Evolutionary conservation across 176 grass and related monocot species (phyloP).

Genomic region (Avena sativa): DNA sequence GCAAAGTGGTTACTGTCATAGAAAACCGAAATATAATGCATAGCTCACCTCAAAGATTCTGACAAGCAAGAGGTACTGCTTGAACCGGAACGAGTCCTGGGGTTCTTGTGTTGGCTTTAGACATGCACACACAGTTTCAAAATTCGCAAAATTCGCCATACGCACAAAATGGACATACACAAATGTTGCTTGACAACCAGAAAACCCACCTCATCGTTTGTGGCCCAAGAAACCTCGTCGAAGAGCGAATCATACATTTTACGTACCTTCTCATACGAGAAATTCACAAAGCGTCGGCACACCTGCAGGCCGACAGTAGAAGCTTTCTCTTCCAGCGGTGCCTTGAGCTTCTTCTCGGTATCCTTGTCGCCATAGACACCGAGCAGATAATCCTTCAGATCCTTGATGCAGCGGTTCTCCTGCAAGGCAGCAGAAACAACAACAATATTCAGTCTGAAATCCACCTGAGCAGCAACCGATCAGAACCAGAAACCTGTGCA

Average conservation of each 20-base stretch:
- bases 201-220: conserved; percentile 78
- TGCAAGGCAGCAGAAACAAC: conserved; percentile 22
- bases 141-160: neutral
- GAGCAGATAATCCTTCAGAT: conserved; percentile 64
- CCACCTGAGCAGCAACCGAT: neutral
- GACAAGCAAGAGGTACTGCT: conserved; percentile 68
- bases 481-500: neutral
- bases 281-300: conserved; percentile 79
- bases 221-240: conserved; percentile 91
- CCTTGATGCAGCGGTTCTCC: conserved; percentile 75
- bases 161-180: neutral
- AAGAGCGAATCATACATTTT: conserved; percentile 78
- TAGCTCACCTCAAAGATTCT: conserved; percentile 71
- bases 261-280: conserved; percentile 70
- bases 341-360: conserved; percentile 61
- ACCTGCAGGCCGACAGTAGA: conserved; percentile 61
- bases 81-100: conserved; percentile 77
- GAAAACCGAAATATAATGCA: conserved; percentile 5
- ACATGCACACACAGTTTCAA: conserved; percentile 7
- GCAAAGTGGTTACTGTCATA: neutral
- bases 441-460: conserved; percentile 1
- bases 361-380: conserved; percentile 50
- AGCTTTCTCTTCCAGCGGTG: conserved; percentile 58
- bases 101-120: conserved; percentile 77
- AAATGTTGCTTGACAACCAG: neutral